A percentile compares a stretch with the other conserved stretches of the same genome.
Conservation (phyloP, 805 yeast species). For the Candida succiphila region DNA sequence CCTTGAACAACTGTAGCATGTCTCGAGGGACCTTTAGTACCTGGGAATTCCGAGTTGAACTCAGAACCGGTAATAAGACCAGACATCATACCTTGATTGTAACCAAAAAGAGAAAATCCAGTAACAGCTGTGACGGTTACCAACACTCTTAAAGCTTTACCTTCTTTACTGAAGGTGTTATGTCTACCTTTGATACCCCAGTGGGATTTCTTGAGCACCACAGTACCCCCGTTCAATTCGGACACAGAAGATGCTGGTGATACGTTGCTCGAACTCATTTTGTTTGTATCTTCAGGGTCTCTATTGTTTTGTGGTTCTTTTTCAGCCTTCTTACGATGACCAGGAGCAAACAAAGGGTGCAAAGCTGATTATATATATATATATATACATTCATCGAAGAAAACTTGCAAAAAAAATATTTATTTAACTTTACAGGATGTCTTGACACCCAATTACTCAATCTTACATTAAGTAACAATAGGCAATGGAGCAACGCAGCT, state of each 20-base stretch:
- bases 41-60: conserved; percentile 56
- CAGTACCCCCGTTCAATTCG: background rate
- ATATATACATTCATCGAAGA: no score
- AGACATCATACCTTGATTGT: conserved; percentile 75
- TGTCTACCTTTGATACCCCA: conserved; percentile 12
- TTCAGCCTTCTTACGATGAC: no score
- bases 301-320: no score
- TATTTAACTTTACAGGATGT: no score
- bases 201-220: background rate
- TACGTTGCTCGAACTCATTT: background rate
- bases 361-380: no score
- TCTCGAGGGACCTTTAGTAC: conserved; percentile 24
- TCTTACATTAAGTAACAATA: no score
- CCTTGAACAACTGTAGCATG: conserved; percentile 60
- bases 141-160: conserved; percentile 37
- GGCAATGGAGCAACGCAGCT: no score
- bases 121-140: conserved; percentile 51
- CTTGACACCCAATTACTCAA: no score
- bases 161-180: conserved; percentile 46
- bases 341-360: no score
- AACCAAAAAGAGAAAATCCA: conserved; percentile 65
- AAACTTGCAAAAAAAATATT: no score
- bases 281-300: no score
- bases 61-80: conserved; percentile 50
- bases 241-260: background rate